Conservation (phyloP, 2,329 filamentous ascomycete species). For the Pseudopyricularia javanii region DNA sequence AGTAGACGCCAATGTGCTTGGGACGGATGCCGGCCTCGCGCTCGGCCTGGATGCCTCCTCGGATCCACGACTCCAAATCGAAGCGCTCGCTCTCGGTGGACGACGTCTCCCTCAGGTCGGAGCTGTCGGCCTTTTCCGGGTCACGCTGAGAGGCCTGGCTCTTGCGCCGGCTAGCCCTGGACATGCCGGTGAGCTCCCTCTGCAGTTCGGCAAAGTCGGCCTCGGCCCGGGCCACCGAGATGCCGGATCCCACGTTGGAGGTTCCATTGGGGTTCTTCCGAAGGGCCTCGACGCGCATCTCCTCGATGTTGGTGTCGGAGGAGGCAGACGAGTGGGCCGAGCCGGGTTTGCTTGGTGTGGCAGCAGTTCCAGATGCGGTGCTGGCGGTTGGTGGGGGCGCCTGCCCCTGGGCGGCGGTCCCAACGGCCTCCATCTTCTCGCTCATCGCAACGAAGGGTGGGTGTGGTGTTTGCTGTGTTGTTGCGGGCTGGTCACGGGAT, state of each 20-base stretch:
- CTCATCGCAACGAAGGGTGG: too few species aligned
- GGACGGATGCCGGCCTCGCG: slow-evolving; percentile 65
- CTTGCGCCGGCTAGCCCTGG: slow-evolving; percentile 32
- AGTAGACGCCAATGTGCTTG: slow-evolving; percentile 71
- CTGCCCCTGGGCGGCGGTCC: too few species aligned
- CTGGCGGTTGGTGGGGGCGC: not conserved
- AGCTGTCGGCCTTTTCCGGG: slow-evolving; percentile 40
- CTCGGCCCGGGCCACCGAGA: slow-evolving; percentile 56
- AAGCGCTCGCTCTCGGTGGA: slow-evolving; percentile 46
- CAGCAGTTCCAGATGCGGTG: not conserved
- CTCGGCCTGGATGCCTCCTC: slow-evolving; percentile 60
- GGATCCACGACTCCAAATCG: slow-evolving; percentile 62
- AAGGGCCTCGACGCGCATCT: slow-evolving; percentile 26
- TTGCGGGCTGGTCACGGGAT: too few species aligned
- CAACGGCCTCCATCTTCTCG: too few species aligned
- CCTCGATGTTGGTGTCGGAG: slow-evolving; percentile 18
- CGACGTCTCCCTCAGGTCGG: slow-evolving; percentile 20
- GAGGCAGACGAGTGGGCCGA: slow-evolving; percentile 3
- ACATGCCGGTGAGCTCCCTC: slow-evolving; percentile 45
- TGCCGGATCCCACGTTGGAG: slow-evolving; percentile 28
- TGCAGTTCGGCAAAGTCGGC: slow-evolving; percentile 59
- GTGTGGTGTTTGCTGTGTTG: too few species aligned
- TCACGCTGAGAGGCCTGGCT: slow-evolving; percentile 25
- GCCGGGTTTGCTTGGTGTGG: too few species aligned
- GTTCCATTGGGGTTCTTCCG: slow-evolving; percentile 36